Evolutionary conservation across 768 basidiomycete genomes (phyloP).

Genomic region (Boletus sp.): DNA sequence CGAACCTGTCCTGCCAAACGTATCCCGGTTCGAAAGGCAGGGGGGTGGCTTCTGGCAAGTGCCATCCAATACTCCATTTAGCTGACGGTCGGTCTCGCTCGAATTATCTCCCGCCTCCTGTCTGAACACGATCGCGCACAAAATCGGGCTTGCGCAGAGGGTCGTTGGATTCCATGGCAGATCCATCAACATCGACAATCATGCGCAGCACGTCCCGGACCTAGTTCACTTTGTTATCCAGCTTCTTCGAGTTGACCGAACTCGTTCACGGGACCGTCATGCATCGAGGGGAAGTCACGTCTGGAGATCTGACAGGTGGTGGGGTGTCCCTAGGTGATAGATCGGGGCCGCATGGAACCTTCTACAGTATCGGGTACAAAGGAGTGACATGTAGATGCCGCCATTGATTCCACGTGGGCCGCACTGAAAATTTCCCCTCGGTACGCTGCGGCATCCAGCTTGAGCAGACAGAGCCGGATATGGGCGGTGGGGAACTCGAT

Average conservation of each 20-base stretch:
- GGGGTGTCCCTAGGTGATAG: too few species aligned
- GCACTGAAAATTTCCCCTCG: conserved; percentile 65
- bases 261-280: too few species aligned
- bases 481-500: conserved; percentile 56
- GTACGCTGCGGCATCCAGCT: conserved; percentile 55
- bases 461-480: conserved; percentile 69
- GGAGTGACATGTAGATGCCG: conserved; percentile 16
- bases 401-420: conserved; percentile 54
- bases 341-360: too few species aligned
- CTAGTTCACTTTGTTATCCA: background rate
- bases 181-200: too few species aligned
- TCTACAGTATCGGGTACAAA: background rate
- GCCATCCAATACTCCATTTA: background rate
- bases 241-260: too few species aligned
- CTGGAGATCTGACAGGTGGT: background rate
- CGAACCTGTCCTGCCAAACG: conserved; percentile 4
- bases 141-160: background rate
- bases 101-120: background rate
- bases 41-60: background rate
- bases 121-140: background rate
- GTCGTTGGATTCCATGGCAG: too few species aligned
- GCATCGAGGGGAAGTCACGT: background rate
- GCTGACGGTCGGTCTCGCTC: background rate
- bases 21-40: background rate
- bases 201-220: too few species aligned